phyloP scores from a whole-genome alignment of 192 early-diverging fungal genomes.

The Funneliformis geosporum region DNA sequence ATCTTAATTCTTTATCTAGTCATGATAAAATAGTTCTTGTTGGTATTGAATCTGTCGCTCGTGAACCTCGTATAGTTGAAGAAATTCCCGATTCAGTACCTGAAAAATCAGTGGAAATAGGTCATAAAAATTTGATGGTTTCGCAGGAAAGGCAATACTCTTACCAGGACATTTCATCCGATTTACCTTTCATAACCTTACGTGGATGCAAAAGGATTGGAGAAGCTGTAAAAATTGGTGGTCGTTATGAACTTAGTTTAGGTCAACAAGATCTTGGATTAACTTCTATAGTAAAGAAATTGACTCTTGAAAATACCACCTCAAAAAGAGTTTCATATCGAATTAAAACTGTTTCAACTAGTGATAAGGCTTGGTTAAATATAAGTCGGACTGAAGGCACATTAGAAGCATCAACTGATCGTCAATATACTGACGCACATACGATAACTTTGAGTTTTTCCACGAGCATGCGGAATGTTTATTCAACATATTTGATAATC shows the following conservation, averaged over 20 bases:
- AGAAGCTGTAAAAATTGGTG: conserved; percentile 51
- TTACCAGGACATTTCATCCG: conserved; percentile 27
- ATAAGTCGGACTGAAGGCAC: conserved; percentile 70
- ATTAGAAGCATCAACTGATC: conserved; percentile 52
- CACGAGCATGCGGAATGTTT: conserved; percentile 61
- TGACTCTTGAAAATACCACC: conserved; percentile 61
- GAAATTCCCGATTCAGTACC: conserved; percentile 37
- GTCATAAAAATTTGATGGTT: not conserved
- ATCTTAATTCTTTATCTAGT: conserved; percentile 63
- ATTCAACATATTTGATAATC: conserved; percentile 70
- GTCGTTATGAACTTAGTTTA: conserved; percentile 73
- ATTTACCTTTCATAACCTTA: conserved; percentile 54
- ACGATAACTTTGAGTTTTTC: conserved; percentile 66
- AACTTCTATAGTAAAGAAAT: conserved; percentile 57
- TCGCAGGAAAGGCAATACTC: not conserved
- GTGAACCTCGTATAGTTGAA: conserved; percentile 40
- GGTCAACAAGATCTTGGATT: conserved; percentile 76
- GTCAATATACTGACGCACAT: conserved; percentile 41
- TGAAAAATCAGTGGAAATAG: conserved; percentile 9
- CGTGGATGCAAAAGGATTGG: conserved; percentile 70
- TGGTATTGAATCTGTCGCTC: conserved; percentile 54
- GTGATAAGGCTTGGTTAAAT: conserved; percentile 66
- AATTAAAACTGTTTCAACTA: conserved; percentile 56
- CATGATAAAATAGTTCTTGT: conserved; percentile 63
- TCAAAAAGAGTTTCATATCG: conserved; percentile 61